Conservation (phyloP, 163 green algal genomes). For the Trebouxia gelatinosa region DNA sequence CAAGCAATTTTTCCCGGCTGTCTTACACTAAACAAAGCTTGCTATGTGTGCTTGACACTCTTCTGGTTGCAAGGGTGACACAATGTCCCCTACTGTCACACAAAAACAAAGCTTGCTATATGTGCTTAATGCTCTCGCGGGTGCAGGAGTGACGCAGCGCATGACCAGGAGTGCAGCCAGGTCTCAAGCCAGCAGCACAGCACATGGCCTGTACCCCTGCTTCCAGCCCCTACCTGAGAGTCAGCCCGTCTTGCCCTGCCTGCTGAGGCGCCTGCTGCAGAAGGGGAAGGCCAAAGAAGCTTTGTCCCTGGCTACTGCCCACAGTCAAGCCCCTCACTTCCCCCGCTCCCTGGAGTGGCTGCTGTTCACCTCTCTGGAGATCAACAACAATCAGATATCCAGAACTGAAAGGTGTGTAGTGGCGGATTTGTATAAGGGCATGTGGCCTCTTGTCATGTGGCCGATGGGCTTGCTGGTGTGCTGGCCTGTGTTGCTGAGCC, state of each 20-base stretch:
- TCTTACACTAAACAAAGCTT: too few relatives aligned
- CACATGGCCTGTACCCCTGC: slow-evolving; percentile 41
- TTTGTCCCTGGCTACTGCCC: slow-evolving; percentile 59
- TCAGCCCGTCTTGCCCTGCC: slow-evolving; percentile 83
- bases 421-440: too few relatives aligned
- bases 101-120: too few relatives aligned
- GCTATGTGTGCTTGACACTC: too few relatives aligned
- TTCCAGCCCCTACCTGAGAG: slow-evolving; percentile 76
- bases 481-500: too few relatives aligned
- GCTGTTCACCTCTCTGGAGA: slow-evolving; percentile 85
- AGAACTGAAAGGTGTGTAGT: slow-evolving; percentile 11
- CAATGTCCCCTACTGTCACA: too few relatives aligned
- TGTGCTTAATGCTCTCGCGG: too few relatives aligned
- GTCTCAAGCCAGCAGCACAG: slow-evolving; percentile 3
- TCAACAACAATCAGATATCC: slow-evolving; percentile 46
- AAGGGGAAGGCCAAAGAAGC: slow-evolving; percentile 66
- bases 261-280: slow-evolving; percentile 79
- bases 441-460: too few relatives aligned
- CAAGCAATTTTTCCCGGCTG: too few relatives aligned
- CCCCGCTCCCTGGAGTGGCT: slow-evolving; percentile 85
- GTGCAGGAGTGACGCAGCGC: slow-evolving; percentile 73
- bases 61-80: too few relatives aligned
- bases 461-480: too few relatives aligned
- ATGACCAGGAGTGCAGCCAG: slow-evolving; percentile 32
- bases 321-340: slow-evolving; percentile 79